phyloP scores from a whole-genome alignment of 768 basidiomycete species.

The Cantharellus anzutake region DNA sequence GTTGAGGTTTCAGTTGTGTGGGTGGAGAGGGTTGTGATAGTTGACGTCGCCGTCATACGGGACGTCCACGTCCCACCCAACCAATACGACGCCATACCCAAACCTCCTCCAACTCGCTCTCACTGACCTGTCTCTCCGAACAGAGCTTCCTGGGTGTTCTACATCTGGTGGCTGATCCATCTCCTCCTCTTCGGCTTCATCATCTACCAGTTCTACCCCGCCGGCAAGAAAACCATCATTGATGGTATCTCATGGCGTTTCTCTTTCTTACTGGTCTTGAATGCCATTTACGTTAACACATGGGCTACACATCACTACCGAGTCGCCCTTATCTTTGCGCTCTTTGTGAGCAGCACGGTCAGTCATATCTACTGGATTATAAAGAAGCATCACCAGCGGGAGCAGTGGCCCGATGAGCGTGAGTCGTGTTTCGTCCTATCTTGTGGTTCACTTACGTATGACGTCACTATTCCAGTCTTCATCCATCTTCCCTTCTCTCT shows the following conservation, averaged over 20 bases:
- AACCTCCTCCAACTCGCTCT: too few species aligned
- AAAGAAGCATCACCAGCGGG: slow-evolving; percentile 62
- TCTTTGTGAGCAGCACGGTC: slow-evolving; percentile 66
- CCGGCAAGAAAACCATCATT: slow-evolving; percentile 58
- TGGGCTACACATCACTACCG: slow-evolving; percentile 67
- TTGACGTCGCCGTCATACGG: not conserved
- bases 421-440: slow-evolving; percentile 6
- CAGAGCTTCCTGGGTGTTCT: slow-evolving; percentile 69
- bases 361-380: slow-evolving; percentile 89
- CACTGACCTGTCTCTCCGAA: too few species aligned
- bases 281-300: slow-evolving; percentile 74
- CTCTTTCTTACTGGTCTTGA: slow-evolving; percentile 70
- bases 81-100: too few species aligned
- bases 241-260: slow-evolving; percentile 87
- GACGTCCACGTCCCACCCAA: not conserved
- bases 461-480: slow-evolving; percentile 27
- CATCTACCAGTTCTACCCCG: slow-evolving; percentile 72
- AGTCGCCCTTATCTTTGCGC: slow-evolving; percentile 66
- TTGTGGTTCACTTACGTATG: not conserved
- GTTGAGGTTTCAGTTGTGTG: not conserved
- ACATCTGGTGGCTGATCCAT: slow-evolving; percentile 83
- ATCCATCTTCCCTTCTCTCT: slow-evolving; percentile 93
- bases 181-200: slow-evolving; percentile 77
- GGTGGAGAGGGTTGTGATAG: not conserved
- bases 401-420: slow-evolving; percentile 47